Evolutionary conservation across 1,284 basidiomycete genomes (phyloP), one percentile per base, ranked within the genome.

Genomic region (Cutaneotrichosporon sp.): DNA sequence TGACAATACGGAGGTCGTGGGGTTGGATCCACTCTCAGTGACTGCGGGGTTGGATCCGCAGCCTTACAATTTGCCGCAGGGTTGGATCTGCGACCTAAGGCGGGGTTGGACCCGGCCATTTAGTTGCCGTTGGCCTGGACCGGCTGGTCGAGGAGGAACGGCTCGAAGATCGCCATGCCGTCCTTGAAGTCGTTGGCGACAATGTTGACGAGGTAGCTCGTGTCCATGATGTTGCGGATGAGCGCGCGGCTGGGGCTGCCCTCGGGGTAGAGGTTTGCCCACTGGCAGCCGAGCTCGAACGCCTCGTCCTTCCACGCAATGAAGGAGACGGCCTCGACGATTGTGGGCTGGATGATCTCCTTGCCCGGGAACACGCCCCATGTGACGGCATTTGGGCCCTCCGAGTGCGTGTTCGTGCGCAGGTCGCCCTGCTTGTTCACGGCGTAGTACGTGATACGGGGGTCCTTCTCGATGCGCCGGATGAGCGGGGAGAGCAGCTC

Each of bases 351-450:
- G 48, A 97, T 79, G 66, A 98, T 90, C 79, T 98, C 96, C 75
- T 96, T 94, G 51, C 90, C 90, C 17, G 96, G 93, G 82, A 97
- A 99, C 11, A 97, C 91, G 66, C 96, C 96, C 96, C 94, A 98
- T 0, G 96, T 99, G 48, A 99, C 94, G 12, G 96, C 96, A 68
- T 97, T 98, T 26, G 94, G 93, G 12, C 92, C 90, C 49, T 97
- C 91, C 1, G 86, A 88, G 61, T 90, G 88, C 19, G 86, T 94
- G 79, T 98, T 99, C 52, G 94, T 97, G 55, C 87, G 82, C 58
- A 99, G 80, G 71, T 98, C 93, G 41, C 96, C 96, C 52, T 85
- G 82, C 51, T 65, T 64, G 66, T 76, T 74, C 50, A 77, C 77
- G 20, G 93, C 91, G 68, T 97, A 93, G 79, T 98, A 99, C 5